A percentile compares a stretch with the other conserved stretches of the same genome.
These are phyloP conservation scores for Euphorbia peplus DNA, from an alignment of 345 rosid genomes.

Conservation along the genomic window DNA sequence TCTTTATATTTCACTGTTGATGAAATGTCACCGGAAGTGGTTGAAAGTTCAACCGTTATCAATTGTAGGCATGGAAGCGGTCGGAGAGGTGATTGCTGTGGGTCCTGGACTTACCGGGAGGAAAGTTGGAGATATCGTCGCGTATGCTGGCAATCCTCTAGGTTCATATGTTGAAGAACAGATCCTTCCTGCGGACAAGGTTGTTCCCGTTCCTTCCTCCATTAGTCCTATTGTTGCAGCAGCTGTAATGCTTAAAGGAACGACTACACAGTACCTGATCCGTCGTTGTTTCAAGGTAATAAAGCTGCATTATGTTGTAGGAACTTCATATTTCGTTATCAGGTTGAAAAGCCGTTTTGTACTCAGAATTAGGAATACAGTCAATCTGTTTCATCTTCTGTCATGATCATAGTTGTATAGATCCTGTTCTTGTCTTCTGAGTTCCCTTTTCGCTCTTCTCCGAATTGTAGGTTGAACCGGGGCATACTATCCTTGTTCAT, in stretches of 20 bases:
- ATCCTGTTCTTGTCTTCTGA: too few relatives aligned
- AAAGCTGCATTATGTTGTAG: neutral
- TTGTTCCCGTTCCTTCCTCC: slow-evolving; percentile 84
- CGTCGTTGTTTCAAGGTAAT: slow-evolving; percentile 84
- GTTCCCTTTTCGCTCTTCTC: neutral
- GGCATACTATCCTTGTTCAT: slow-evolving; percentile 75
- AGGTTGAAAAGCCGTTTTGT: neutral
- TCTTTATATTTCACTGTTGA: neutral
- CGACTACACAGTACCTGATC: slow-evolving; percentile 79
- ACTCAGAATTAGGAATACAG: neutral
- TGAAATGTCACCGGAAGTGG: too few relatives aligned
- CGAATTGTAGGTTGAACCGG: slow-evolving; percentile 57
- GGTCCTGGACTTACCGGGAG: slow-evolving; percentile 79
- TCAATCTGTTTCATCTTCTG: too few relatives aligned
- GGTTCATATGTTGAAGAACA: slow-evolving; percentile 91
- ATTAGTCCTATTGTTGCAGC: slow-evolving; percentile 70
- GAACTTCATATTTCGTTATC: neutral
- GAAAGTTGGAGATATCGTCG: slow-evolving; percentile 82
- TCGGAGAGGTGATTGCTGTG: slow-evolving; percentile 78
- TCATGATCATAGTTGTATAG: too few relatives aligned
- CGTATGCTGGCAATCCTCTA: slow-evolving; percentile 69
- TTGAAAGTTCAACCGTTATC: too few relatives aligned
- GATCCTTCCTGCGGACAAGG: slow-evolving; percentile 72
- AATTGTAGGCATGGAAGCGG: slow-evolving; percentile 87
- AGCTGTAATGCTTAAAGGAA: slow-evolving; percentile 76